A percentile compares a stretch with the other conserved stretches of the same genome.
These are phyloP conservation scores for Exserohilum rostratum DNA, from an alignment of 2,329 filamentous ascomycete genomes.

Conservation along the genomic window DNA sequence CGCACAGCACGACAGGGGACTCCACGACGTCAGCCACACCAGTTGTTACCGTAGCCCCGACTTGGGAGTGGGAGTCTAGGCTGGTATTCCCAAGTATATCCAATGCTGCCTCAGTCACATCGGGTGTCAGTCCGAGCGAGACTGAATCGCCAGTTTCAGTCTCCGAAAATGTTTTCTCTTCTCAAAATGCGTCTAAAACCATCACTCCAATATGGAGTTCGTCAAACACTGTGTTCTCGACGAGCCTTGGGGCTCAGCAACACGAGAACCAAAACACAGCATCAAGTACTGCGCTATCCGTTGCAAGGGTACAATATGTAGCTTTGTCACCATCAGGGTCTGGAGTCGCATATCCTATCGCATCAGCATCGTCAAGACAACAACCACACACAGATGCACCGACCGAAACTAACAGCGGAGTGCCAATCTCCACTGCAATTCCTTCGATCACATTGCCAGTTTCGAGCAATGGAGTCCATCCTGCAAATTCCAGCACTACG, in stretches of 20 bases:
- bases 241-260: neutral
- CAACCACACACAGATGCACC: neutral
- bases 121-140: too few species aligned
- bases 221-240: neutral
- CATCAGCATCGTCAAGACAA: neutral
- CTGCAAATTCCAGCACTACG: neutral
- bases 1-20: neutral
- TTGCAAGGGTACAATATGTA: neutral
- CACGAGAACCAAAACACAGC: neutral
- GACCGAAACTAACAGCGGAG: neutral
- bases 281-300: neutral
- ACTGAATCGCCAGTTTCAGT: neutral
- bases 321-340: neutral
- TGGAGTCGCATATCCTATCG: neutral
- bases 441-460: neutral
- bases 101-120: too few species aligned
- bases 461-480: neutral
- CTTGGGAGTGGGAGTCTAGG: neutral
- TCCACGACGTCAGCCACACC: neutral
- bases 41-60: neutral
- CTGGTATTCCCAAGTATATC: too few species aligned
- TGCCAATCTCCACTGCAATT: neutral
- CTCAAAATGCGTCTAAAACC: neutral
- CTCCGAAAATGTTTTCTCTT: neutral
- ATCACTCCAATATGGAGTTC: neutral